phyloP scores from a whole-genome alignment of 768 basidiomycete genomes.

The Trametes elegans region DNA sequence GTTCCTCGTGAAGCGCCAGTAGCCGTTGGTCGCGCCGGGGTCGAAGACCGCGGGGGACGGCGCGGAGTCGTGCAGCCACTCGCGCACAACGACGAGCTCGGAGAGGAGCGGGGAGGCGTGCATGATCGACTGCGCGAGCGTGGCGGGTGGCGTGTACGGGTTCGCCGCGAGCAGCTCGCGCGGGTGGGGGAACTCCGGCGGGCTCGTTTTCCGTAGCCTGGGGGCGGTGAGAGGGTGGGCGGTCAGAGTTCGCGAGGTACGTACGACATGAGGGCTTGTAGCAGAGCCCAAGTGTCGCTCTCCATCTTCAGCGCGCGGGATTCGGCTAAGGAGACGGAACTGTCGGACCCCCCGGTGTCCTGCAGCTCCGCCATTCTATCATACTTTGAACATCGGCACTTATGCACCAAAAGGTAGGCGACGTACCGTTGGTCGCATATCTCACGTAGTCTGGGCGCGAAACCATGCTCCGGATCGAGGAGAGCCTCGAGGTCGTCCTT shows the following conservation, averaged over 20 bases:
- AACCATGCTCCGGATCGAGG: slow-evolving; percentile 64
- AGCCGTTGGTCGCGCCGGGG: slow-evolving; percentile 76
- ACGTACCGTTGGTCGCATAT: slow-evolving; percentile 59
- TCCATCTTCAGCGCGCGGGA: slow-evolving; percentile 68
- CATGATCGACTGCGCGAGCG: slow-evolving; percentile 74
- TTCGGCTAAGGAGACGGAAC: slow-evolving; percentile 45
- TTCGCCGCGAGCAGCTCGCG: slow-evolving; percentile 61
- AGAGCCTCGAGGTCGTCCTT: slow-evolving; percentile 57
- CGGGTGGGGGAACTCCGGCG: slow-evolving; percentile 46
- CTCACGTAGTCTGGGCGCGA: slow-evolving; percentile 60
- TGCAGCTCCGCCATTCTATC: slow-evolving; percentile 54
- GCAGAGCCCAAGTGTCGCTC: slow-evolving; percentile 76
- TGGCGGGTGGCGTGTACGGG: slow-evolving; percentile 78
- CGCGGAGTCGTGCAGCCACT: slow-evolving; percentile 84
- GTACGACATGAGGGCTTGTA: slow-evolving; percentile 77
- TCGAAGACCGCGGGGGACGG: slow-evolving; percentile 56
- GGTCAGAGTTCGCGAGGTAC: slow-evolving; percentile 29
- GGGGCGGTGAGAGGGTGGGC: background rate
- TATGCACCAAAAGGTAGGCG: too few species aligned
- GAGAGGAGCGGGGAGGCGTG: slow-evolving; percentile 61
- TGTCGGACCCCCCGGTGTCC: slow-evolving; percentile 34
- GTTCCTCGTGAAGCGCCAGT: slow-evolving; percentile 82
- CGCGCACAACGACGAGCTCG: slow-evolving; percentile 80
- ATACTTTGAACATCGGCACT: too few species aligned
- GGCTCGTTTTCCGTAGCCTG: slow-evolving; percentile 69